Conservation (phyloP, 805 yeast species). For the Wickerhamiella azyma region DNA sequence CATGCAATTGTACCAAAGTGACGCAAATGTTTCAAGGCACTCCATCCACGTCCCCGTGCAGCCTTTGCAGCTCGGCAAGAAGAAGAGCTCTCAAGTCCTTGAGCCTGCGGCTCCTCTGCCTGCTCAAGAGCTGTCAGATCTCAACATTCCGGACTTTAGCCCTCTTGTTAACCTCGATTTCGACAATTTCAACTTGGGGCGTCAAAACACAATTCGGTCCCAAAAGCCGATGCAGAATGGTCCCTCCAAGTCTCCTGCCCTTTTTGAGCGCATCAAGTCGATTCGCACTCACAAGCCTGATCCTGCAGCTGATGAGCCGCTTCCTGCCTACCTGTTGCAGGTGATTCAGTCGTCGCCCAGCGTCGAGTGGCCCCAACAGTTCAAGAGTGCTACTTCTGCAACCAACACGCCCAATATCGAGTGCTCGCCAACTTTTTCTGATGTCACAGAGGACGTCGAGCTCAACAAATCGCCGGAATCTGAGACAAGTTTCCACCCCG, state of each 20-base stretch:
- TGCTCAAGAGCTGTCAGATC: conserved; percentile 2
- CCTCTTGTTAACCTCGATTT: conserved; percentile 6
- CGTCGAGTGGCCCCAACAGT: conserved; percentile 4
- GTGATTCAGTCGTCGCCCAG: conserved; percentile 19
- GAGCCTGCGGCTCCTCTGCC: neutral
- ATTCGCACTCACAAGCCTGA: conserved; percentile 14
- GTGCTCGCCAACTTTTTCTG: neutral
- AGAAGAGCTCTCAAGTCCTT: neutral
- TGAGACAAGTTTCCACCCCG: neutral
- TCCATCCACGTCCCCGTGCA: conserved; percentile 4
- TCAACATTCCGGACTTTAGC: conserved; percentile 5
- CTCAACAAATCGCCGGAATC: neutral
- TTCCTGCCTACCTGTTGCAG: conserved; percentile 16
- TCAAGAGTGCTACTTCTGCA: neutral
- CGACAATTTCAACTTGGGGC: conserved; percentile 9
- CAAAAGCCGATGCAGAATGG: conserved; percentile 10
- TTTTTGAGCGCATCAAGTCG: conserved; percentile 17
- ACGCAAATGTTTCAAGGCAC: conserved; percentile 1
- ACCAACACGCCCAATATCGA: neutral
- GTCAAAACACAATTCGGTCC: conserved; percentile 14
- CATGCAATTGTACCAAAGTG: conserved; percentile 1
- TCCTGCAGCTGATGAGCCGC: conserved; percentile 10
- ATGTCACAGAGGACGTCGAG: neutral
- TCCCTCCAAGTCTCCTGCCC: conserved; percentile 13
- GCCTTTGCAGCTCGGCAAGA: conserved; percentile 6